Evolutionary conservation across 2,329 filamentous ascomycete species (phyloP), one percentile per base, ranked within the genome.

Genomic region (Fusarium scirpi): DNA sequence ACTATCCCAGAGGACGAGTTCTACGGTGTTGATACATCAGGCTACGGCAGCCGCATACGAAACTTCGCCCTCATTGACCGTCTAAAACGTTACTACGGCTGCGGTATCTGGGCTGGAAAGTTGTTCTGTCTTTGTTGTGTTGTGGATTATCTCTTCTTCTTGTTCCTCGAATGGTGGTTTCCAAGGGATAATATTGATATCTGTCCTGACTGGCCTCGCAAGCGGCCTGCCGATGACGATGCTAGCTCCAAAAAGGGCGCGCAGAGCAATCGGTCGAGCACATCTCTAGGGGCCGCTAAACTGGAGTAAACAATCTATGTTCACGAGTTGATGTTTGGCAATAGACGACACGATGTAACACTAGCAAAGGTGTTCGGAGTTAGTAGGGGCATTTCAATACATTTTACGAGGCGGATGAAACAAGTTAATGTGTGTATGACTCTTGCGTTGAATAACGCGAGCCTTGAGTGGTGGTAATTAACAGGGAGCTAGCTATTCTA

Each of bases 51-150:
- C 69, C 89, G 90, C 10, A 90, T 94, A 11, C 92, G 93, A 74
- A 95, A 93, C 74, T 97, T 97, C 77, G 93, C 95, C 8, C 87
- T 99, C 46, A 98, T 99, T 69, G 96, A 99, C 78, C 89, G 96
- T 22, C 82, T 99, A 22, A 99, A 99, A 82, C 86, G 96, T 63
- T 99, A 99, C 80, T 99, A 98, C 77, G 96, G 96, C 11, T 99
- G 97, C 77, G 96, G 96, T 34, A 95, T 98, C 52, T 99, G 96
- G 96, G 96, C 96, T 0, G 96, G 96, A 38, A 99, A 99, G 81
- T 85, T 99, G 11, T 99, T 99, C 77, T 98, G 96, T 76, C 84
- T 99, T 2, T 98, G 95, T 70, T 94, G 94, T 13, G 90, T 98
- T 61, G 91, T 99, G 54, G 96, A 99, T 80, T 99, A 97, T 76